These are phyloP conservation scores for Symmetrospora coprosmae DNA, from an alignment of 768 basidiomycete genomes.

Conservation along the genomic window DNA sequence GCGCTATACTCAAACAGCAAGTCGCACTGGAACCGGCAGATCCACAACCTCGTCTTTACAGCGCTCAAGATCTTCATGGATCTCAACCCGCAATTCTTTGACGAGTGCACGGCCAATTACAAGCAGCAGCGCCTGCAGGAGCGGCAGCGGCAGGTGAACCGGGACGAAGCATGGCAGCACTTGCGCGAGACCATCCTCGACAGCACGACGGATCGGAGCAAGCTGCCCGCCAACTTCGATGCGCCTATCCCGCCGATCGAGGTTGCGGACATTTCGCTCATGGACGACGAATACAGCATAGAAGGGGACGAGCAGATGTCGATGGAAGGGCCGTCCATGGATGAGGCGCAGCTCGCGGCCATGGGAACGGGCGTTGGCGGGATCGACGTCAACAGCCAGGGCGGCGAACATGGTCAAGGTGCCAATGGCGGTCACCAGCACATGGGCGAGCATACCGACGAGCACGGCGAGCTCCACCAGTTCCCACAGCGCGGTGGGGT, in stretches of 20 bases:
- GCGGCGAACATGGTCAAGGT: too few species aligned
- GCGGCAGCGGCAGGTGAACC: conserved; percentile 64
- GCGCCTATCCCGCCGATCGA: conserved; percentile 62
- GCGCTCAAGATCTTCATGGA: conserved; percentile 98
- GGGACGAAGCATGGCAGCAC: conserved; percentile 80
- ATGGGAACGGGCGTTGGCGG: conserved; percentile 10
- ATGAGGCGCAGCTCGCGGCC: conserved; percentile 4
- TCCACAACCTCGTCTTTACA: conserved; percentile 60
- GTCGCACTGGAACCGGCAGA: conserved; percentile 92
- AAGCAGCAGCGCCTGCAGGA: conserved; percentile 80
- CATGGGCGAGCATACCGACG: conserved; percentile 5
- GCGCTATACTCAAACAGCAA: conserved; percentile 89
- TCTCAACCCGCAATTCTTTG: conserved; percentile 78
- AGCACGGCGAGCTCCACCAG: conserved; percentile 19
- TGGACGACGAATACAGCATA: conserved; percentile 77
- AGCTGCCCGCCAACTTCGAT: conserved; percentile 40
- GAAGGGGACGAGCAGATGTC: conserved; percentile 60
- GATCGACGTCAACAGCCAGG: conserved; percentile 23
- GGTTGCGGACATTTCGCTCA: conserved; percentile 71
- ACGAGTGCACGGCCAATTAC: conserved; percentile 82
- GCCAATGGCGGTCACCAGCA: too few species aligned
- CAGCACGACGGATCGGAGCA: conserved; percentile 37
- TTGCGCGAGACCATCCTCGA: conserved; percentile 60
- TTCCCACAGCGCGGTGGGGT: neutral
- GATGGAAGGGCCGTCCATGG: conserved; percentile 37